Conservation (phyloP, 139 green algal genomes). For the Chlamydomonas incerta region DNA sequence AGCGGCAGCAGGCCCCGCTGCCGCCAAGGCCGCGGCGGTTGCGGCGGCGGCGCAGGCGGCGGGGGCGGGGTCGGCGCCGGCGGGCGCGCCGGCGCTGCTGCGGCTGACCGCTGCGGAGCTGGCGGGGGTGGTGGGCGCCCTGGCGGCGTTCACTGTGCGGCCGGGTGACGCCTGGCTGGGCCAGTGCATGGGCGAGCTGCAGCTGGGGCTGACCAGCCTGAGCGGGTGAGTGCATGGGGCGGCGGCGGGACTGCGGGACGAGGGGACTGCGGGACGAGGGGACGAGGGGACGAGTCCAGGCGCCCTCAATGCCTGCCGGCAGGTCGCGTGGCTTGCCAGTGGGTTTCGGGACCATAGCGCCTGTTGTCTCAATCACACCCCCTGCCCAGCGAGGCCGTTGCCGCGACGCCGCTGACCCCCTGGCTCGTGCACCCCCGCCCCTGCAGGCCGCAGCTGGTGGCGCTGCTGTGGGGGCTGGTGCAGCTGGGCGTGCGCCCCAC, state of each 20-base stretch:
- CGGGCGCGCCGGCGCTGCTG: neutral
- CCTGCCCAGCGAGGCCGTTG: no score
- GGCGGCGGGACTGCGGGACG: no score
- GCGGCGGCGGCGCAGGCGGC: neutral
- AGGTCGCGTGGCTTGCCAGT: no score
- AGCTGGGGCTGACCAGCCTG: neutral
- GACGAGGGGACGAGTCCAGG: no score
- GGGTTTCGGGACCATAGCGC: no score
- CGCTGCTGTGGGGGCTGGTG: conserved; percentile 31
- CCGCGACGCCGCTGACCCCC: no score
- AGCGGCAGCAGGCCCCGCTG: neutral
- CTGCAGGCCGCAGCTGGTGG: neutral
- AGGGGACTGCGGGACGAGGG: no score
- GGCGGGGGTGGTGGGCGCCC: neutral
- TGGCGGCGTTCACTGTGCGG: conserved; percentile 13
- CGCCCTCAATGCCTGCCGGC: no score
- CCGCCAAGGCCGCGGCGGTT: neutral
- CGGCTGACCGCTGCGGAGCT: conserved; percentile 3
- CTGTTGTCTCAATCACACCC: no score
- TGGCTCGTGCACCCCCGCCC: no score
- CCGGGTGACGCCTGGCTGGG: conserved; percentile 23
- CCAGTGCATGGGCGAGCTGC: neutral
- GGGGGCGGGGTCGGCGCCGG: neutral
- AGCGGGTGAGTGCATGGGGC: neutral
- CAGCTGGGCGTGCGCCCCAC: conserved; percentile 29